Conservation (phyloP, 2,329 filamentous ascomycete genomes). For the Exophiala phaeomuriformis region DNA sequence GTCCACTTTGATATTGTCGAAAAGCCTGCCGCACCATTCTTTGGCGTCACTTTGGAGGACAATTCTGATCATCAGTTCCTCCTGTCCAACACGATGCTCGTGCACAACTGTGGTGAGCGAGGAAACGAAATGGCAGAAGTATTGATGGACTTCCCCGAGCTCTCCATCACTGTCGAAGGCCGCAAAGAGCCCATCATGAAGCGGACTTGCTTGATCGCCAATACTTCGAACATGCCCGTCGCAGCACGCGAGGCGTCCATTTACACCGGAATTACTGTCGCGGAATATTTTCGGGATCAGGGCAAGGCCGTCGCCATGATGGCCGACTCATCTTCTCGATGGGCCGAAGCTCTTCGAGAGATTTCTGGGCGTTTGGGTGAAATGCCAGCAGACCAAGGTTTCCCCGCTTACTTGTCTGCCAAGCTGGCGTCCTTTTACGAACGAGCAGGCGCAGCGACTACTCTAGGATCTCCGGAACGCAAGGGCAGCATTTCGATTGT, state of each 20-base stretch:
- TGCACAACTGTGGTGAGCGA: conserved; percentile 63
- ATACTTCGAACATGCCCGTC: conserved; percentile 99
- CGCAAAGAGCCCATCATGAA: conserved; percentile 99
- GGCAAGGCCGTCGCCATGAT: conserved; percentile 99
- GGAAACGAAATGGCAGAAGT: conserved; percentile 99
- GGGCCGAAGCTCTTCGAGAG: conserved; percentile 97
- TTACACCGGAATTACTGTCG: conserved; percentile 91
- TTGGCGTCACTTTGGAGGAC: too few species aligned
- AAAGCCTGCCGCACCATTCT: too few species aligned
- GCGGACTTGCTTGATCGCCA: conserved; percentile 95
- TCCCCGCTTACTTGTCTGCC: conserved; percentile 91
- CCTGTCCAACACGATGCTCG: too few species aligned
- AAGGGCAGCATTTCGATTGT: conserved; percentile 94
- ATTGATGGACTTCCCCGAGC: conserved; percentile 98
- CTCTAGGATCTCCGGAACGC: conserved; percentile 81
- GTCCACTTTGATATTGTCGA: too few species aligned
- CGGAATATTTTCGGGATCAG: conserved; percentile 95
- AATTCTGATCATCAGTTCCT: too few species aligned
- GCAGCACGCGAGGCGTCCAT: conserved; percentile 97
- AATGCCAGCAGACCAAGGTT: conserved; percentile 99
- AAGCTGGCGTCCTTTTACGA: conserved; percentile 99
- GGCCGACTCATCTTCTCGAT: conserved; percentile 96
- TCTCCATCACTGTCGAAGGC: conserved; percentile 87
- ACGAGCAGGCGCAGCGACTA: conserved; percentile 79
- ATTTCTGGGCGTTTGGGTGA: conserved; percentile 97